Evolutionary conservation across 1,284 basidiomycete genomes (phyloP), one percentile per base, ranked within the genome.

Genomic region (Ganoderma leucocontextum): DNA sequence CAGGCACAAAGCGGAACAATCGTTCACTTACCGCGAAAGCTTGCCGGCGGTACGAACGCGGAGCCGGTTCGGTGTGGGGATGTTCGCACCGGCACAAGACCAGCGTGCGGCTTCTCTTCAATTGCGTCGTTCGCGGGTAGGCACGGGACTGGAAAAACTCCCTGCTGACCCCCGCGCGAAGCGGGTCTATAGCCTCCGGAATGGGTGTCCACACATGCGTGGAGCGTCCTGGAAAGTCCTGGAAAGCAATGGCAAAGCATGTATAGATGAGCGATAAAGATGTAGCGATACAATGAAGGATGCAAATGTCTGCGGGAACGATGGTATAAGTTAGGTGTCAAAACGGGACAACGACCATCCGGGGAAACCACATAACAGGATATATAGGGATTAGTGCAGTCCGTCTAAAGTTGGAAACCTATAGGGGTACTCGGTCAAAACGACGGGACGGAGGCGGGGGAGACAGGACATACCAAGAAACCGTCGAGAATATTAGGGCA

Each of bases 301-400:
- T 33, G 52, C 52, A 15, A 13, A 22, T 29, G 52, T 35, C 52
- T 55, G 29, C 29, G 36, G n/a, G 36, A 39, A 59, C 13, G 38
- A 19, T 36, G 57, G 38, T 59, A 59, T 39, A 39, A 39, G 35
- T 38, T 59, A 59, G 57, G 38, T 39, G n/a, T 22, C 35, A 39
- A 59, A 22, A 35, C 10, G 35, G 38, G 36, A 36, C 19, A 55
- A 55, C 35, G 57, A 22, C 9, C 58, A 60, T 60, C 58, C 38
- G 58, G 38, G 29, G 58, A 60, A 60, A 60, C 38, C 38, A 60
- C 58, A 25, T 60, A 60, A 38, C 58, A 42, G 25, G 13, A 41
- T 41, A 41, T 25, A 60, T 25, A 42, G 58, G 22, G 19, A 39
- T 60, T 60, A 60, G 58, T 29, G 38, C 12, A 41, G 38, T 22